These are phyloP conservation scores for Lactarius tabidus DNA, from an alignment of 768 basidiomycete genomes.

Conservation along the genomic window DNA sequence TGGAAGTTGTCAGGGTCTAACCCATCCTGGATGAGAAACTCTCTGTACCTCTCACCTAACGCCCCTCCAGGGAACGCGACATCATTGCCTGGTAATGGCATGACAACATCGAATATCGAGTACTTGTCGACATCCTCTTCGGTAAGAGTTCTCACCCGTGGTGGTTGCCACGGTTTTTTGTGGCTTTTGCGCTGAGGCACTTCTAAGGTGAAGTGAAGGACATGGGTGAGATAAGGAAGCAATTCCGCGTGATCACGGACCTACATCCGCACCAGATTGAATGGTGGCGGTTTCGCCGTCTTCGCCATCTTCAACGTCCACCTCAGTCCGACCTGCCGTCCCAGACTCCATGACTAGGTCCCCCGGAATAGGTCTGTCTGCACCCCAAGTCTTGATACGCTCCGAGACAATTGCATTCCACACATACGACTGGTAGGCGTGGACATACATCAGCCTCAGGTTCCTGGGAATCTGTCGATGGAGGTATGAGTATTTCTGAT, in stretches of 20 bases:
- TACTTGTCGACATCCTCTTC: constrained; percentile 76
- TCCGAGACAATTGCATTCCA: constrained; percentile 98
- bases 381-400: constrained; percentile 75
- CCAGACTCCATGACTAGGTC: constrained; percentile 80
- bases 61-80: constrained; percentile 87
- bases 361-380: constrained; percentile 70
- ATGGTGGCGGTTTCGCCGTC: constrained; percentile 35
- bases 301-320: constrained; percentile 24
- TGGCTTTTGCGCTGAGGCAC: constrained; percentile 26
- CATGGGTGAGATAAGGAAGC: neutral
- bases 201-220: constrained; percentile 15
- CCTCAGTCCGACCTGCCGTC: constrained; percentile 26
- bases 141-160: constrained; percentile 72
- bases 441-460: constrained; percentile 94
- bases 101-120: constrained; percentile 90
- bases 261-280: constrained; percentile 20
- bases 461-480: constrained; percentile 93
- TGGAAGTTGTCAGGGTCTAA: constrained; percentile 87
- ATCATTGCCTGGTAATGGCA: constrained; percentile 95
- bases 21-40: constrained; percentile 80
- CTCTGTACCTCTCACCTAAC: constrained; percentile 81
- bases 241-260: neutral
- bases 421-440: constrained; percentile 97
- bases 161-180: constrained; percentile 57
- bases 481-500: neutral